A percentile compares a stretch with the other conserved stretches of the same genome.
These are phyloP conservation scores for Aristolochia fimbriata DNA, from an alignment of 164 flowering plant genomes.

Conservation along the genomic window DNA sequence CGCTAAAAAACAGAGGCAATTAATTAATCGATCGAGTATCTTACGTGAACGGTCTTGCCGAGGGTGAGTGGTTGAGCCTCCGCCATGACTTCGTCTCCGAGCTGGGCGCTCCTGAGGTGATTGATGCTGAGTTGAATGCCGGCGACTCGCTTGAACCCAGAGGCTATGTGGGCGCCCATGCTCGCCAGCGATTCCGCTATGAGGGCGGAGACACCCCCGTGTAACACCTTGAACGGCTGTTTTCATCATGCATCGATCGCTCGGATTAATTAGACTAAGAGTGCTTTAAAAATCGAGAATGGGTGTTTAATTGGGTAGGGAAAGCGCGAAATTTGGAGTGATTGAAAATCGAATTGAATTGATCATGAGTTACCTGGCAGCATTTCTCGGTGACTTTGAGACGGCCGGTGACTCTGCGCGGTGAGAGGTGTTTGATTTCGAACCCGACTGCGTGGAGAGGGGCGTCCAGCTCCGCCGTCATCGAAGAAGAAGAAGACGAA, in stretches of 20 bases:
- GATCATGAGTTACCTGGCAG: slow-evolving; percentile 65
- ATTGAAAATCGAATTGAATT: too few species aligned
- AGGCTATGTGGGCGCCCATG: slow-evolving; percentile 80
- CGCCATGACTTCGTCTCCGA: slow-evolving; percentile 62
- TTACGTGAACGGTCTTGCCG: slow-evolving; percentile 76
- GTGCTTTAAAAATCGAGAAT: too few species aligned
- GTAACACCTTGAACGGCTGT: slow-evolving; percentile 74
- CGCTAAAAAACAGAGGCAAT: too few species aligned
- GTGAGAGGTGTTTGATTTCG: slow-evolving; percentile 39
- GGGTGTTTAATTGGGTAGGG: too few species aligned
- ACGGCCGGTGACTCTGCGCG: slow-evolving; percentile 43
- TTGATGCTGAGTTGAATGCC: slow-evolving; percentile 82
- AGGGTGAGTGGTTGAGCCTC: slow-evolving; percentile 57
- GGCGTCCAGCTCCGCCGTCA: slow-evolving; percentile 37
- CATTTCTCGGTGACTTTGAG: slow-evolving; percentile 40
- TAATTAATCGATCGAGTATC: too few species aligned
- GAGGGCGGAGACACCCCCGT: slow-evolving; percentile 88
- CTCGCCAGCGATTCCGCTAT: slow-evolving; percentile 79
- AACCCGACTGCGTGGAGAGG: slow-evolving; percentile 57
- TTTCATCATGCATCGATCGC: not conserved
- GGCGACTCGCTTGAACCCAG: slow-evolving; percentile 68
- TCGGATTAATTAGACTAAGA: too few species aligned
- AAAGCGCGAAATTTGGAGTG: too few species aligned
- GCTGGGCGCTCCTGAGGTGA: slow-evolving; percentile 52
- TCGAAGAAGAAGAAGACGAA: too few species aligned